Evolutionary conservation across 176 grass and related monocot species (phyloP), one percentile per base, ranked within the genome.

Genomic region (Oryza meridionalis): DNA sequence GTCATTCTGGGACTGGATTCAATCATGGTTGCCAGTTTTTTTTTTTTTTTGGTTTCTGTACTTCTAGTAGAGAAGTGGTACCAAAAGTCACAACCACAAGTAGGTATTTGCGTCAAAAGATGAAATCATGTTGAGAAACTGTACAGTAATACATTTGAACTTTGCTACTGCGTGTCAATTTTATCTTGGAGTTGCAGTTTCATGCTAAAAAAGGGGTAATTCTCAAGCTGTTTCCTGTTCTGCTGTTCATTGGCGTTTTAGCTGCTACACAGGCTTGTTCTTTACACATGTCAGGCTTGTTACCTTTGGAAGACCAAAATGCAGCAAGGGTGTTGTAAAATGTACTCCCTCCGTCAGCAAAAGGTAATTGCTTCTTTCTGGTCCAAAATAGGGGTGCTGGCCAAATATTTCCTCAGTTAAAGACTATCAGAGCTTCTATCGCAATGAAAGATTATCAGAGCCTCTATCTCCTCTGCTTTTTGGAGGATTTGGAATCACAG

Each of bases 21-120:
- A 82, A 69, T 83, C 69, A 70, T 63, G 17, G 47, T 75, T 58
- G 79, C 16, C 29, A 82, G 61, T 74, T 82, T 68, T 35, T 61
- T 25, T 33, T 33, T 33, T 0, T 58, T 58, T 49, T 9, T 13
- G 1, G 2, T 47, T 65, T 22, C 45, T 78, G 46, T 50, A 37
- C 32, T 65, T 77, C 40, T 77, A 53, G 63, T 61, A 59, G 50
- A 65, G 55, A 63, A 90, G 25, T 38, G 9, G 13, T 69, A 22
- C 51, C 35, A 75, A 63, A 40, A 51, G 22, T 6, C 9, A 62
- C 29, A 16, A 17, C 6, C 9, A 62, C 49, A 16, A 17, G 19
- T 74, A 79, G 51, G 21, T 58, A 35, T n/a, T 35, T 61, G 14
- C 42, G 76, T 9, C 50, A 12, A 76, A 76, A 7, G 51, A 25